phyloP scores from a whole-genome alignment of 192 early-diverging fungal species.

The Lobosporangium transversale region DNA sequence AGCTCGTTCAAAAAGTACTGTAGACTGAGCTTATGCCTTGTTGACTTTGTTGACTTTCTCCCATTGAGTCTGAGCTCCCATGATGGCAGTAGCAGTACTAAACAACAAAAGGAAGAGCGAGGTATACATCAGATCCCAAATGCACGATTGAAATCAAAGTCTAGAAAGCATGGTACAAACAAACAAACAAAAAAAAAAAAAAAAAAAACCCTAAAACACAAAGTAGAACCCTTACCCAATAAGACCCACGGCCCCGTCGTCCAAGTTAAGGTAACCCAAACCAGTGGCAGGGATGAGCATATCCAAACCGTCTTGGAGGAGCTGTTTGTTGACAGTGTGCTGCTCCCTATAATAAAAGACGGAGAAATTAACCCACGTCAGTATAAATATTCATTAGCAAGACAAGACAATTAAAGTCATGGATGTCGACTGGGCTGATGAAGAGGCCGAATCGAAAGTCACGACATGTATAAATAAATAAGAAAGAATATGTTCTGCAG shows the following conservation, averaged over 20 bases:
- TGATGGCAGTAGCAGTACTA: constrained; percentile 72
- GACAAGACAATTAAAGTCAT: too few relatives aligned
- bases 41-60: constrained; percentile 61
- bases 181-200: background rate
- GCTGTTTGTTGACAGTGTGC: constrained; percentile 55
- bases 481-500: background rate
- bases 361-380: constrained; percentile 7
- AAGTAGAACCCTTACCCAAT: constrained; percentile 60
- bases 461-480: background rate
- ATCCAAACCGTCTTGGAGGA: constrained; percentile 76
- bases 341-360: constrained; percentile 62
- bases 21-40: constrained; percentile 34
- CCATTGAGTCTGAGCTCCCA: constrained; percentile 71
- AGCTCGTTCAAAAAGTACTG: too few relatives aligned
- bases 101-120: background rate
- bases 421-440: too few relatives aligned
- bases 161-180: too few relatives aligned
- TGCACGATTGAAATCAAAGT: too few relatives aligned
- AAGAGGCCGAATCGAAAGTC: background rate
- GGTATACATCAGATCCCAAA: background rate
- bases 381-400: too few relatives aligned
- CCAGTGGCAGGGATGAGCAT: constrained; percentile 70
- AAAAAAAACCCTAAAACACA: background rate
- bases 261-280: constrained; percentile 70
- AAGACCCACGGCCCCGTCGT: constrained; percentile 76